Conservation (phyloP, 73 alveolate species). For the Paramecium caudatum region DNA sequence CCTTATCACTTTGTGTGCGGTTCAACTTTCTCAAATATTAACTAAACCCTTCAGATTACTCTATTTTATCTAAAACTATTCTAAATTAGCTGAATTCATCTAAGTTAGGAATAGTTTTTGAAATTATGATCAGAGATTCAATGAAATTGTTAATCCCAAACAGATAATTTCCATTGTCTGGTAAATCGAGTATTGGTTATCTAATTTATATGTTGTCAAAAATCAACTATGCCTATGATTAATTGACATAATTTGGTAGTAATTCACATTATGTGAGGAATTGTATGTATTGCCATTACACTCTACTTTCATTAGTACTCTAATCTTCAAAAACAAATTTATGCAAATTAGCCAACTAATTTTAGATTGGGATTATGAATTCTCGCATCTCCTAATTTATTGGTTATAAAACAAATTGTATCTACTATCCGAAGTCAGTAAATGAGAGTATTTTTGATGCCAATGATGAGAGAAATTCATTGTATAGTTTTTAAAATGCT, state of each 20-base stretch:
- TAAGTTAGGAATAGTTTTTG: constrained; percentile 13
- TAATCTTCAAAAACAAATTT: constrained; percentile 53
- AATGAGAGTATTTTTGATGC: constrained; percentile 3
- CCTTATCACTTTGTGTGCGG: constrained; percentile 47
- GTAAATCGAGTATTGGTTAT: background rate
- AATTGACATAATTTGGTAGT: constrained; percentile 36
- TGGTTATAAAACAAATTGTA: constrained; percentile 27
- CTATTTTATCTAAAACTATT: constrained; percentile 13
- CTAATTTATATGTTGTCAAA: constrained; percentile 38
- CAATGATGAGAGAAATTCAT: background rate
- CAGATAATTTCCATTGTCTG: constrained; percentile 12
- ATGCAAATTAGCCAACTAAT: constrained; percentile 16
- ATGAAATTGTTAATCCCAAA: background rate
- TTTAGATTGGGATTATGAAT: background rate
- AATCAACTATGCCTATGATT: constrained; percentile 20
- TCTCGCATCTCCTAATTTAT: background rate
- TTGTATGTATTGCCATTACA: constrained; percentile 38
- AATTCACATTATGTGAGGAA: constrained; percentile 46
- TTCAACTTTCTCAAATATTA: constrained; percentile 33
- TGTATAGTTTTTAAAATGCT: constrained; percentile 44
- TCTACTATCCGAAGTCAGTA: constrained; percentile 50
- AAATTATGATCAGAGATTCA: constrained; percentile 33
- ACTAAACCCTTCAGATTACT: constrained; percentile 53
- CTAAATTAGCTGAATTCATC: constrained; percentile 59
- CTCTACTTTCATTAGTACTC: constrained; percentile 11